Base-by-base conservation (phyloP, 2,329 filamentous ascomycete genomes). In the Talaromyces amestolkiae region DNA sequence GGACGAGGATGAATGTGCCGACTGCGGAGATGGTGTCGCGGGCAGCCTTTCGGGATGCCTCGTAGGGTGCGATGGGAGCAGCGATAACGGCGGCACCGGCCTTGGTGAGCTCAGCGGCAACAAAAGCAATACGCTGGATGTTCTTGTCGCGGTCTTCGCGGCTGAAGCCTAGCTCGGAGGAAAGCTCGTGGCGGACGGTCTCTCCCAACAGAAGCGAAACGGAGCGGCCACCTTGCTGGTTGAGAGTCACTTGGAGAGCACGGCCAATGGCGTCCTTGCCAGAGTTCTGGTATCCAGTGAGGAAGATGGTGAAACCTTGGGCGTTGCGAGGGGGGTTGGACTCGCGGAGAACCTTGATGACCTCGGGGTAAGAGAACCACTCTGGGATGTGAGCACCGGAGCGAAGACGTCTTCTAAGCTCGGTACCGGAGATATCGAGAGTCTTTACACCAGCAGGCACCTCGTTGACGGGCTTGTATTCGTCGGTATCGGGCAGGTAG, bases 281-380 rank as follows among this genome's bases (percentile, higher is more conserved):
- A 66, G 87, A 91, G 88, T 98, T 99, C 78, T 91, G 90, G 85
- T 95, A 97, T 68, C 95, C 95, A 3, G 95, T 98, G 70, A 99
- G 86, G 89, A 99, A 97, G 80, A 99, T 87, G 69, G 95, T 98
- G 87, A 99, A 99, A 69, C 95, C 95, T 84, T 99, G 96, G 76
- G 90, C 87, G 73, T 87, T 89, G 71, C 95, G 91, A 61, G 96
- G 88, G 59, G 94, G 95, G 84, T 98, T 95, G 72, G 94, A 96
- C 84, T 99, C 93, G 74, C 95, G 90, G 68, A 99, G 90, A 59
- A 98, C 95, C 80, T 89, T 89, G 81, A 99, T 95, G 72, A 99
- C 95, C 84, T 99, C 95, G 68, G 95, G 94, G 85, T 99, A 99
- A 37, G 95, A 98, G 87, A 99, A 99, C 95, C 95, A 99, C 81